These are phyloP conservation scores for Hura crepitans DNA, from an alignment of 441 rosid species.

Conservation along the genomic window DNA sequence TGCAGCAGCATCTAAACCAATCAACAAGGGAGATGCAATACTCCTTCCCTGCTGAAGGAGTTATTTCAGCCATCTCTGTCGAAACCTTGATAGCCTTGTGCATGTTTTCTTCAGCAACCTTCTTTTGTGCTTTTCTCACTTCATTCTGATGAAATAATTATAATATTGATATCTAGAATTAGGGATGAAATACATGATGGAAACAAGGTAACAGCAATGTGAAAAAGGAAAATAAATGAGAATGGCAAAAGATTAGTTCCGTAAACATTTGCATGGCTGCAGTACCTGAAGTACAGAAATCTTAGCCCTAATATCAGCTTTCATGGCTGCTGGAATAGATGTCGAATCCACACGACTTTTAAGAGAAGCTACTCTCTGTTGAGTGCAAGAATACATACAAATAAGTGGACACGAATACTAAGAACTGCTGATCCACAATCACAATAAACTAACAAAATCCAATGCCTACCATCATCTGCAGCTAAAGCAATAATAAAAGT, in stretches of 20 bases:
- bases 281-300: conserved; percentile 73
- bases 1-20: conserved; percentile 88
- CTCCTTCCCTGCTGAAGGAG: conserved; percentile 64
- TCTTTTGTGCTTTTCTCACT: conserved; percentile 76
- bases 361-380: conserved; percentile 74
- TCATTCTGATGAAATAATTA: conserved; percentile 40
- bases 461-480: background rate
- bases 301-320: conserved; percentile 77
- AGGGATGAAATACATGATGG: background rate
- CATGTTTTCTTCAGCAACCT: conserved; percentile 76
- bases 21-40: conserved; percentile 72
- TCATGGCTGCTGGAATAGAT: conserved; percentile 78
- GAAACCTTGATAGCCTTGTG: conserved; percentile 66
- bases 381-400: conserved; percentile 3
- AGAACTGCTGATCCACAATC: background rate
- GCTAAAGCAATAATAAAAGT: background rate
- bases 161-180: background rate
- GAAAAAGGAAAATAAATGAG: background rate
- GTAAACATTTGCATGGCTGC: conserved; percentile 5
- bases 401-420: background rate
- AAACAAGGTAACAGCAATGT: background rate
- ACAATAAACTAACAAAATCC: background rate
- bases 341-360: conserved; percentile 73
- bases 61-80: conserved; percentile 60
- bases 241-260: background rate